Base-by-base conservation (phyloP, 129 eudicot genomes). In the Escallonia rubra region DNA sequence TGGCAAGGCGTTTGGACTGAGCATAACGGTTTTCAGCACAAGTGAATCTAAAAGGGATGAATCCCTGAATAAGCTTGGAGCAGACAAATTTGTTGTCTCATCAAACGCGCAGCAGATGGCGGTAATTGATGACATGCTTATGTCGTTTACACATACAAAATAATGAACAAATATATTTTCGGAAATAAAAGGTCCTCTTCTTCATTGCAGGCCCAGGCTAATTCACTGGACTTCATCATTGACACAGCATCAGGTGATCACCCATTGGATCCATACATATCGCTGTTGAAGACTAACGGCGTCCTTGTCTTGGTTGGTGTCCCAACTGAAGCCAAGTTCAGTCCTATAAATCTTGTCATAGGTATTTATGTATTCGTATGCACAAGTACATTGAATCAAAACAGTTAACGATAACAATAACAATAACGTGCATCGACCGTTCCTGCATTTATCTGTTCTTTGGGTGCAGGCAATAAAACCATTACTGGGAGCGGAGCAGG, bases 1-100 rank as follows among this genome's bases (percentile, higher is more conserved):
- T 40, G 80, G 71, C 12, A 76, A 76, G 61, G 80, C 80, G 54
- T 68, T 69, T 56, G 80, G 80, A 6, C 39, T 54, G 51, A 56
- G 52, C 5, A 71, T 76, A 2, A 76, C 80, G 13, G 80, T 76
- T 9, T 38, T 75, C 3, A 75, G 80, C 70, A 67, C 80, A 0
- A 59, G 69, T 60, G 23, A 8, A 10, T 67, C 68, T 10, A 75
- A 75, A 54, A 48, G 41, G 41, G 61, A 69, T 9, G 80, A 76
- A 48, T 71, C 71, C 13, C 13, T 68, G 41, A 64, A 23, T 5
- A 34, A 41, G 1, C 75, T 76, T 4, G 75, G 75, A 10, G 80
- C 80, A 12, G 80, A 76, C 43, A 14, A 56, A 2, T 76, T 76
- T 58, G 41, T 69, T 3, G 23, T 76, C 38, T 43, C 66, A 4